Evolutionary conservation across 441 rosid genomes (phyloP).

Genomic region (Bocquillonia castaneifolia): DNA sequence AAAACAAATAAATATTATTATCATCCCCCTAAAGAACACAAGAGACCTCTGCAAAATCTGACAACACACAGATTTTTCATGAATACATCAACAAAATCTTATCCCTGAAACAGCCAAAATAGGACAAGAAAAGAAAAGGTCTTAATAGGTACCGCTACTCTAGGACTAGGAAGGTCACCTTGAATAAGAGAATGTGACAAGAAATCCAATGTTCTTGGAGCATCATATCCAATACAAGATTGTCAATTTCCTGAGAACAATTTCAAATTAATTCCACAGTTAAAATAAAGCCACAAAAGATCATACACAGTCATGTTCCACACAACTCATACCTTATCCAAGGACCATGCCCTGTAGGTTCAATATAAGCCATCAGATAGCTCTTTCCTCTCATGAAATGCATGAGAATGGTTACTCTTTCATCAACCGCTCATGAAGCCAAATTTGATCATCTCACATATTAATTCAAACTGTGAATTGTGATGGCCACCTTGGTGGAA

Average conservation of each 20-base stretch:
- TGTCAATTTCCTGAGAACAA: background rate
- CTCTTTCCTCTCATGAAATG: slow-evolving; percentile 19
- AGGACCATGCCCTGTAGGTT: background rate
- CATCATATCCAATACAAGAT: background rate
- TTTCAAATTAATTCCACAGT: background rate
- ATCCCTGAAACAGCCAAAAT: background rate
- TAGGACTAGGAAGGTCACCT: background rate
- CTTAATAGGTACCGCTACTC: background rate
- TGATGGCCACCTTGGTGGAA: slow-evolving; percentile 32
- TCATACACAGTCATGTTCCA: slow-evolving; percentile 1
- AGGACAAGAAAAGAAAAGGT: background rate
- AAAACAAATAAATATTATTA: too few species aligned
- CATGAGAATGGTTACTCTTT: slow-evolving; percentile 11
- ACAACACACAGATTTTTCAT: too few species aligned
- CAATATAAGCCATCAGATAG: slow-evolving; percentile 8
- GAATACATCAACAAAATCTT: background rate
- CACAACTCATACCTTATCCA: slow-evolving; percentile 28
- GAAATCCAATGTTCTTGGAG: slow-evolving; percentile 1
- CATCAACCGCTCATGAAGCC: slow-evolving; percentile 36
- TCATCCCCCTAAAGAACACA: too few species aligned
- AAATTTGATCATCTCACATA: slow-evolving; percentile 45
- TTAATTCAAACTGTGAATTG: slow-evolving; percentile 32
- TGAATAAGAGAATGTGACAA: background rate
- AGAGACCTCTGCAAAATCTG: too few species aligned
- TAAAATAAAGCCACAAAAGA: background rate